Evolutionary conservation across 179 eudicot genomes (phyloP), one percentile per base, ranked within the genome.

Genomic region (Silene coronaria): DNA sequence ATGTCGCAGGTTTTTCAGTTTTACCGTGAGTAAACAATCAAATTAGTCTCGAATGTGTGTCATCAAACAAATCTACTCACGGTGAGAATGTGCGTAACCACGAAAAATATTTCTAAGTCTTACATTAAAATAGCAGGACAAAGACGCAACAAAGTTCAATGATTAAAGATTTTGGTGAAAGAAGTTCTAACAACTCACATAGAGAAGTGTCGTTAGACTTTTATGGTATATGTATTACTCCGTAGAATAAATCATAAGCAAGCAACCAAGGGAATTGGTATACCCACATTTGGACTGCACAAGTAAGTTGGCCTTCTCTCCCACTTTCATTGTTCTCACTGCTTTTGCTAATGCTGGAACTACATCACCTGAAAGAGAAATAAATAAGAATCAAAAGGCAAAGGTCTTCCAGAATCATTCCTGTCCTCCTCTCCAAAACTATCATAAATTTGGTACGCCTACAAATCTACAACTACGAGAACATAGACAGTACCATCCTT

Each of bases 341-440:
- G 87, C 89, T 79, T 84, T 89, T 22, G 82, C 77, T 61, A 89
- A 73, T 76, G 88, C 91, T 14, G 87, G 86, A 75, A 86, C 80
- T 64, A 85, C 70, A 79, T 89, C 87, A 60, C 91, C 93, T 89
- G 71, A 21, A 80, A 62, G 60, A 74, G 60, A 61, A 16, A 77
- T 3, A 5, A 48, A n/a, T 17, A n/a, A 45, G 51, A 14, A 55
- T 3, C 26, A 65, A 65, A 32, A 65, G 70, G 46, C 28, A 46
- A 24, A 74, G 23, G 51, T 48, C 51, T 51, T 46, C 51, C 46
- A 12, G 22, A 63, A 45, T 69, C 19, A 10, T 60, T 22, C 71
- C 61, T 42, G 21, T 26, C 48, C 21, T 65, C 19, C 69, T 64
- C 23, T 16, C 3, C 22, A 12, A 30, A 48, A 13, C 14, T 45